These are phyloP conservation scores for Lathyrus sativus DNA, from an alignment of 306 rosid genomes.

Conservation along the genomic window DNA sequence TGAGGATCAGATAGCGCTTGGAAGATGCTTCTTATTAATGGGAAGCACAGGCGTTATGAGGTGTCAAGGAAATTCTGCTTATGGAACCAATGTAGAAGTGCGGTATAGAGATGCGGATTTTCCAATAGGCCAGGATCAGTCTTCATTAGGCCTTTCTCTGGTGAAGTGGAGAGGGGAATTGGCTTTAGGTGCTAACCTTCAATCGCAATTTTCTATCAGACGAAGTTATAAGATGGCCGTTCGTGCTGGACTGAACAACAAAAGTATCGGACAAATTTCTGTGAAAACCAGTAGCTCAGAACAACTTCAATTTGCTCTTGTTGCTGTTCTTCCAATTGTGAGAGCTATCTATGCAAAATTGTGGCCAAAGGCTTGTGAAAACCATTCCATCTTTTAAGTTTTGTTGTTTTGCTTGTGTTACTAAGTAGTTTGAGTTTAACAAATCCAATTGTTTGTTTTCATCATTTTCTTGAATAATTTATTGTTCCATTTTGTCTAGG, in stretches of 20 bases:
- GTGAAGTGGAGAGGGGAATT: constrained; percentile 91
- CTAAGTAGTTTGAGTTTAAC: constrained; percentile 36
- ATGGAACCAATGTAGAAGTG: constrained; percentile 85
- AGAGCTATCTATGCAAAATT: constrained; percentile 62
- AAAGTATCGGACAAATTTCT: constrained; percentile 81
- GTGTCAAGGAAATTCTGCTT: constrained; percentile 71
- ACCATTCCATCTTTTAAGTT: constrained; percentile 64
- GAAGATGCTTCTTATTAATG: constrained; percentile 73
- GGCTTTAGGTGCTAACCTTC: constrained; percentile 77
- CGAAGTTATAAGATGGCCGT: constrained; percentile 80
- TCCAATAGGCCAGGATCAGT: constrained; percentile 91
- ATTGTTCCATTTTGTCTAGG: constrained; percentile 22
- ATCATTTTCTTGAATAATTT: no score
- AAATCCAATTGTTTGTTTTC: constrained; percentile 24
- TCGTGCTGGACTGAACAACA: constrained; percentile 95
- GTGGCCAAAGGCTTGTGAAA: constrained; percentile 71
- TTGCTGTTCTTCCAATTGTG: constrained; percentile 75
- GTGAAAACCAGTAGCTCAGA: constrained; percentile 91
- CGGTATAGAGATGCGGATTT: constrained; percentile 85
- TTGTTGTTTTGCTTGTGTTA: constrained; percentile 18
- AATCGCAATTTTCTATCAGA: constrained; percentile 82
- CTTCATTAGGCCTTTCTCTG: constrained; percentile 75
- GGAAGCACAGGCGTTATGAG: constrained; percentile 79
- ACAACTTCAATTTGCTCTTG: constrained; percentile 84
- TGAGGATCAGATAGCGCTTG: constrained; percentile 82